phyloP scores from a whole-genome alignment of 2,329 filamentous ascomycete species.

The Corinectria fuckeliana region DNA sequence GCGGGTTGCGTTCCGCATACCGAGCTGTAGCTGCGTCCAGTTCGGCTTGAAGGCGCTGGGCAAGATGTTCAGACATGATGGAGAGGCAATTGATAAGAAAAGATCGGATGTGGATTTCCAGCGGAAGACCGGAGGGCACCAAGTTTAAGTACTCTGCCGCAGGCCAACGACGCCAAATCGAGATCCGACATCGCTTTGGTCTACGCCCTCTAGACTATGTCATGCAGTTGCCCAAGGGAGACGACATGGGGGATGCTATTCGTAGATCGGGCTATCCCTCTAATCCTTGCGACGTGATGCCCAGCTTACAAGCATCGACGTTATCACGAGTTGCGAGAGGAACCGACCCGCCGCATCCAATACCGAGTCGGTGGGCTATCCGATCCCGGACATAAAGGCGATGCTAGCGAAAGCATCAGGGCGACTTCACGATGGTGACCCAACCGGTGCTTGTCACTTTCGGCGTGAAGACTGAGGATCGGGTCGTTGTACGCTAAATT shows the following conservation, averaged over 20 bases:
- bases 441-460: not conserved
- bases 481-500: not conserved
- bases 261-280: not conserved
- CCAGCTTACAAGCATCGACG: not conserved
- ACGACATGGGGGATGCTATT: conserved; percentile 6
- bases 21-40: conserved; percentile 43
- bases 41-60: conserved; percentile 33
- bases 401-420: not conserved
- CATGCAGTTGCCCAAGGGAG: not conserved
- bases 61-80: conserved; percentile 30
- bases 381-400: not conserved
- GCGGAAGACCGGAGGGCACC: not conserved
- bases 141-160: not conserved
- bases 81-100: not conserved
- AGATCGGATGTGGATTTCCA: not conserved
- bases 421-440: not conserved
- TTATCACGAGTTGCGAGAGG: not conserved
- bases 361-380: not conserved
- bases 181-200: not conserved
- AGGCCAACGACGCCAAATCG: not conserved
- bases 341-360: not conserved
- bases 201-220: not conserved
- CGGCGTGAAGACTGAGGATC: not conserved
- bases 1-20: conserved; percentile 46
- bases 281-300: not conserved